Evolutionary conservation across 2,329 filamentous ascomycete genomes (phyloP).

Genomic region (Didymella keratinophila): DNA sequence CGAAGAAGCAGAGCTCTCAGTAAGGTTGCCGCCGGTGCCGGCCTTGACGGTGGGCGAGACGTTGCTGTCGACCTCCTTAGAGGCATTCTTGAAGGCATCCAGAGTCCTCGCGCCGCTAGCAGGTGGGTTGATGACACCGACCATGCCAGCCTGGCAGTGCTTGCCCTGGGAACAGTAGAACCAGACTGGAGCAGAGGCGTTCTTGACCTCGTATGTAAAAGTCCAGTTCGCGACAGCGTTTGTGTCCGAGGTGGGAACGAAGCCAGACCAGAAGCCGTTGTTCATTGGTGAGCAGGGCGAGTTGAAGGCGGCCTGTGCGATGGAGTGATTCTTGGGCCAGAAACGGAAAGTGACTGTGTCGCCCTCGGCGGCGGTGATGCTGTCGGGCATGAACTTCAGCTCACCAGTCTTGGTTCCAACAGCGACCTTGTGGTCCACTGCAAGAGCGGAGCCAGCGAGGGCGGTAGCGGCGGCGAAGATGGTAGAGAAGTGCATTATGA

Average conservation of each 20-base stretch:
- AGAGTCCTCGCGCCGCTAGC: constrained; percentile 33
- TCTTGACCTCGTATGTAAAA: constrained; percentile 47
- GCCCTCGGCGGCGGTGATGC: constrained; percentile 45
- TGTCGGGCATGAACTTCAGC: constrained; percentile 48
- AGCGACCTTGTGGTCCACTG: constrained; percentile 43
- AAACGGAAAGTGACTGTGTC: constrained; percentile 51
- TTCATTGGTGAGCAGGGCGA: constrained; percentile 45
- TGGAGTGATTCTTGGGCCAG: constrained; percentile 52
- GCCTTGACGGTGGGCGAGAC: constrained; percentile 36
- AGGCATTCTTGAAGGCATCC: constrained; percentile 37
- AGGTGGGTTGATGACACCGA: constrained; percentile 51
- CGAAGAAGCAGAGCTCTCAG: constrained; percentile 26
- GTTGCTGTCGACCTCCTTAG: constrained; percentile 29
- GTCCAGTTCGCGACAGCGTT: constrained; percentile 34
- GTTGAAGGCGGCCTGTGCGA: constrained; percentile 48
- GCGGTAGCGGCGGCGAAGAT: constrained; percentile 44
- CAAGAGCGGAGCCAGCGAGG: constrained; percentile 41
- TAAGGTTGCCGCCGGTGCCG: constrained; percentile 38
- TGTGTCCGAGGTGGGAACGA: constrained; percentile 40
- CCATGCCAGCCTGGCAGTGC: constrained; percentile 53
- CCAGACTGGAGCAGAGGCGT: constrained; percentile 50
- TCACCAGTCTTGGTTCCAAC: constrained; percentile 40
- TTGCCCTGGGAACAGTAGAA: constrained; percentile 52
- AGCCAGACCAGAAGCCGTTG: constrained; percentile 51
- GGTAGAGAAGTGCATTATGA: constrained; percentile 52